Evolutionary conservation across 768 basidiomycete genomes (phyloP).

Genomic region (Cantharellus anzutake): DNA sequence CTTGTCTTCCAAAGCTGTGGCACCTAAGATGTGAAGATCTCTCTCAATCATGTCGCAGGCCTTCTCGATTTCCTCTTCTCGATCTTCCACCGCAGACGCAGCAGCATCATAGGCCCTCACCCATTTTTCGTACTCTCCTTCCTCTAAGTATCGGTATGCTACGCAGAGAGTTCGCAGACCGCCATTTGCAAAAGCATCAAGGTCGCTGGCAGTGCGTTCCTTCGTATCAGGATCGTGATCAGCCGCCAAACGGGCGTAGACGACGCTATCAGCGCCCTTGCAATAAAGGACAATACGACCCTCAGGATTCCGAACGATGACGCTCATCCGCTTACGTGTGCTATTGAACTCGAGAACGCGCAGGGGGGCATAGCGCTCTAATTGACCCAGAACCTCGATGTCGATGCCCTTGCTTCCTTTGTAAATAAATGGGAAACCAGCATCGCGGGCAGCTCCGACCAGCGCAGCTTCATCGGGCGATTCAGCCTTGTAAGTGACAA

Average conservation of each 20-base stretch:
- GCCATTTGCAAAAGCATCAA: conserved; percentile 86
- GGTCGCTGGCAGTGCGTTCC: conserved; percentile 62
- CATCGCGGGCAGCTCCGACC: conserved; percentile 79
- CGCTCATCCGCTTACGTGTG: conserved; percentile 90
- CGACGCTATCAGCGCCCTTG: conserved; percentile 95
- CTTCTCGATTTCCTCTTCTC: conserved; percentile 85
- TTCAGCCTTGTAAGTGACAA: conserved; percentile 85
- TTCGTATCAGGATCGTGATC: conserved; percentile 59
- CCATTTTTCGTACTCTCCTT: conserved; percentile 79
- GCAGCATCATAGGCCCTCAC: conserved; percentile 64
- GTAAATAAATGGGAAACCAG: conserved; percentile 77
- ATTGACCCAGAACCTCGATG: conserved; percentile 81
- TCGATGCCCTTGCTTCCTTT: conserved; percentile 58
- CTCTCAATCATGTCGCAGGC: conserved; percentile 73
- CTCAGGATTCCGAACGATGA: conserved; percentile 69
- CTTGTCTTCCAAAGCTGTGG: conserved; percentile 94
- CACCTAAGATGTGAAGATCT: conserved; percentile 68
- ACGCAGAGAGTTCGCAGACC: conserved; percentile 86
- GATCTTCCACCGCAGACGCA: conserved; percentile 47
- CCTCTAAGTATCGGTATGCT: conserved; percentile 54
- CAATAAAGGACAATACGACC: conserved; percentile 69
- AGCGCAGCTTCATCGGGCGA: conserved; percentile 91
- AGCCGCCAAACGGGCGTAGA: conserved; percentile 66
- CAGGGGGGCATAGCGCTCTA: conserved; percentile 61
- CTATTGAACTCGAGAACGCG: conserved; percentile 87